These are phyloP conservation scores for Epichloe sylvatica DNA, from an alignment of 2,329 filamentous ascomycete species.

Conservation along the genomic window DNA sequence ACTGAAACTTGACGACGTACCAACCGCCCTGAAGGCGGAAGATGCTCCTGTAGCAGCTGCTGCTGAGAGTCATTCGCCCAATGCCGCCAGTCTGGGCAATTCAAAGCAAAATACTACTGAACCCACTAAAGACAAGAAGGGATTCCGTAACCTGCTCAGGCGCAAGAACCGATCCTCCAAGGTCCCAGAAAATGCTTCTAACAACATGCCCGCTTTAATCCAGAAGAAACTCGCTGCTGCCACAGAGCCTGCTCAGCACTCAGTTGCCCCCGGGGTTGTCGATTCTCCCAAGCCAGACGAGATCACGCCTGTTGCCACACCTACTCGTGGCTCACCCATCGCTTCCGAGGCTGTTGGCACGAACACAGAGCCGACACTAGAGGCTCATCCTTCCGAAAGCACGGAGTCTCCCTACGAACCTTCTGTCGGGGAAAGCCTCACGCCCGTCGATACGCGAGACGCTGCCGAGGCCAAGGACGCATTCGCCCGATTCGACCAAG, in stretches of 20 bases:
- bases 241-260: conserved; percentile 7
- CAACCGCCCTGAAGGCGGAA: conserved; percentile 14
- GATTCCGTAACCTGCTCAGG: conserved; percentile 52
- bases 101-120: conserved; percentile 35
- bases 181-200: conserved; percentile 37
- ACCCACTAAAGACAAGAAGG: conserved; percentile 30
- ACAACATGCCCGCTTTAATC: conserved; percentile 38
- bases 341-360: not conserved
- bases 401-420: conserved; percentile 10
- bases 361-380: not conserved
- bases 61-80: not conserved
- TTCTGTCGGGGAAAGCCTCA: conserved; percentile 27
- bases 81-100: conserved; percentile 11
- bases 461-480: conserved; percentile 45
- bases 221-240: conserved; percentile 22
- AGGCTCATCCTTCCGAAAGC: not conserved
- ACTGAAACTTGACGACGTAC: not conserved
- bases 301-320: not conserved
- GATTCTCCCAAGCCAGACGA: not conserved
- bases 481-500: conserved; percentile 67
- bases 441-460: conserved; percentile 46
- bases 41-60: not conserved
- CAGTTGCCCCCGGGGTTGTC: not conserved
- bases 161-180: conserved; percentile 48
- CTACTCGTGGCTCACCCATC: not conserved